Conservation (phyloP, 192 early-diverging fungal species). For the Anaeromyces robustus region DNA sequence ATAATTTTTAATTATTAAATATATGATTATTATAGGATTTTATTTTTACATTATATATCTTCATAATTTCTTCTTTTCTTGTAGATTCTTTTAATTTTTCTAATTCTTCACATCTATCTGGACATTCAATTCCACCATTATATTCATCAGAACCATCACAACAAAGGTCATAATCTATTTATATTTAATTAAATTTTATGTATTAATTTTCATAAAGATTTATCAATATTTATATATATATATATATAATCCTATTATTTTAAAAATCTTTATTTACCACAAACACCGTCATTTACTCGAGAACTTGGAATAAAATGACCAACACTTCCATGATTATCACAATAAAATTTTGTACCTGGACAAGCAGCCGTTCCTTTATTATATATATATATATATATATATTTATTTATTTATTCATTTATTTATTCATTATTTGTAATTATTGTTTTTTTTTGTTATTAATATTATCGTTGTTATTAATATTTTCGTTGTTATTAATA, state of each 20-base stretch:
- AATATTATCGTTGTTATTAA: too few species aligned
- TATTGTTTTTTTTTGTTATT: too few species aligned
- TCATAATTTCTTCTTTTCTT: background rate
- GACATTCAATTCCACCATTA: conserved; percentile 37
- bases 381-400: too few species aligned
- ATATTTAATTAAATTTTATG: background rate
- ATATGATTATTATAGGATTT: too few species aligned
- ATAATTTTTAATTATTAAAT: too few species aligned
- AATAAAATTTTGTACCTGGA: conserved; percentile 60
- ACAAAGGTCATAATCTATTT: conserved; percentile 21
- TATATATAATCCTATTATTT: background rate
- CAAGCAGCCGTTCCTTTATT: conserved; percentile 78
- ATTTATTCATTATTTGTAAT: too few species aligned
- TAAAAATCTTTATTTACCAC: conserved; percentile 35
- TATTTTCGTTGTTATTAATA: too few species aligned
- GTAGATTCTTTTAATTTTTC: conserved; percentile 4
- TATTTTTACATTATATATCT: background rate
- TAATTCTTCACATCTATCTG: conserved; percentile 53
- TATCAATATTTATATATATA: too few species aligned
- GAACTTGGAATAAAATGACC: conserved; percentile 57
- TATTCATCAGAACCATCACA: conserved; percentile 94
- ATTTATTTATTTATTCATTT: too few species aligned
- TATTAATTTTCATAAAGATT: too few species aligned
- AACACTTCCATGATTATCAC: conserved; percentile 32
- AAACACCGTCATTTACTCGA: conserved; percentile 87